Evolutionary conservation across 345 rosid genomes (phyloP).

Genomic region (Salix dunnii): DNA sequence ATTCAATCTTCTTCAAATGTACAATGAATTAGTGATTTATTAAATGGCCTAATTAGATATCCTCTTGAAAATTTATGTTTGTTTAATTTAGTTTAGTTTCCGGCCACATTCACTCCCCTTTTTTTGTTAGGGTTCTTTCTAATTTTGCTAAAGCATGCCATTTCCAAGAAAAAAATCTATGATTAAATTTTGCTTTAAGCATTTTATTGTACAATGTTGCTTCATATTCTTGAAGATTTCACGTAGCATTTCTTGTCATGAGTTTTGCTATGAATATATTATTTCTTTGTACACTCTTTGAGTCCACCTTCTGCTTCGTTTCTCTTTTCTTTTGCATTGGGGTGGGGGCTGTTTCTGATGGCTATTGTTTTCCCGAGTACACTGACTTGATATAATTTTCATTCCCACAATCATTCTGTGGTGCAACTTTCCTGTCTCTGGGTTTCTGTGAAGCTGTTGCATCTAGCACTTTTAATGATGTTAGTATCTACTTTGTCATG

Average conservation of each 20-base stretch:
- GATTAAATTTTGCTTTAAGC: neutral
- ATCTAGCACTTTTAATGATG: slow-evolving; percentile 5
- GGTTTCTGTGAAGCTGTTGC: slow-evolving; percentile 2
- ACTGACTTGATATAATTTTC: neutral
- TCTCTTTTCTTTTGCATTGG: neutral
- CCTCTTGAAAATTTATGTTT: neutral
- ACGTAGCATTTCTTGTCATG: neutral
- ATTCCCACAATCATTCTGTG: neutral
- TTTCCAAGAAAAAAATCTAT: neutral
- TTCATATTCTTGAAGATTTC: neutral
- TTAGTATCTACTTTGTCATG: neutral
- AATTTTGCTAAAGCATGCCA: neutral
- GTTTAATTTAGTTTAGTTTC: neutral
- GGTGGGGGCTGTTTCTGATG: neutral
- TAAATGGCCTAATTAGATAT: neutral
- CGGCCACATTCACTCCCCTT: neutral
- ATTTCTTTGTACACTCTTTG: neutral
- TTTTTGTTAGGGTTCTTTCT: neutral
- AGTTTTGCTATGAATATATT: neutral
- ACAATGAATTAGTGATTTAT: neutral
- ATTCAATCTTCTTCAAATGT: neutral
- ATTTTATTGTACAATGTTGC: neutral
- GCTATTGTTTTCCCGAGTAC: neutral
- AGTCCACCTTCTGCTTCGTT: neutral
- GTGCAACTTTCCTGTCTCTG: neutral